phyloP scores from a whole-genome alignment of 768 basidiomycete species.

The Punctularia strigosozonata region DNA sequence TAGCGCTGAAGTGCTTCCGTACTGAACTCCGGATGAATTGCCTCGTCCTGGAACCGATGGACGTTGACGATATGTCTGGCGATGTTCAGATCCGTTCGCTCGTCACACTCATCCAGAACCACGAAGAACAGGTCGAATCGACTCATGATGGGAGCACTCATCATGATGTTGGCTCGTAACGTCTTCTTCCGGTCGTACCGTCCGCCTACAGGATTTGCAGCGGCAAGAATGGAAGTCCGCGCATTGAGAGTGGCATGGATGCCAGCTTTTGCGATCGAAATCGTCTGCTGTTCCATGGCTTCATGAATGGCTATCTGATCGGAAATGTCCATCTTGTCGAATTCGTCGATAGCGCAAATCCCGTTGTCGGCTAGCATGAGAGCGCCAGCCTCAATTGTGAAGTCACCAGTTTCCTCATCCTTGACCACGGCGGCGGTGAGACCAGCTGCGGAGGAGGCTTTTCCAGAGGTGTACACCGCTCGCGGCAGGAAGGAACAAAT shows the following conservation, averaged over 20 bases:
- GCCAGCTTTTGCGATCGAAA: conserved; percentile 97
- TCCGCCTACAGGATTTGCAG: conserved; percentile 95
- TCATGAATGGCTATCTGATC: conserved; percentile 99
- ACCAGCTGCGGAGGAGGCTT: conserved; percentile 98
- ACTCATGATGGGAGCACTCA: conserved; percentile 99
- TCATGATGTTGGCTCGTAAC: conserved; percentile 84
- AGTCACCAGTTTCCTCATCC: conserved; percentile 98
- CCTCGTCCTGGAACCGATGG: conserved; percentile 89
- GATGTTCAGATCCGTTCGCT: conserved; percentile 83
- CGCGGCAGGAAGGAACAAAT: conserved; percentile 97
- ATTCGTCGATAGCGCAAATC: conserved; percentile 99
- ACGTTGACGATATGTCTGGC: conserved; percentile 97
- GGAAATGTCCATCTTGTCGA: conserved; percentile 99
- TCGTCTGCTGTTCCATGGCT: conserved; percentile 99
- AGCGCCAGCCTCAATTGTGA: conserved; percentile 98
- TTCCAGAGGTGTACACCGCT: conserved; percentile 98
- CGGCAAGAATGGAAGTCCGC: conserved; percentile 92
- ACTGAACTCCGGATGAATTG: conserved; percentile 93
- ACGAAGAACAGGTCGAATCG: conserved; percentile 98
- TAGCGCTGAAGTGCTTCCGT: conserved; percentile 95
- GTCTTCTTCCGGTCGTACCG: conserved; percentile 93
- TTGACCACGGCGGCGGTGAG: conserved; percentile 96
- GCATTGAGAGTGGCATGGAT: conserved; percentile 98
- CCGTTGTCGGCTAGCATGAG: conserved; percentile 99
- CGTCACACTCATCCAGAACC: conserved; percentile 93